phyloP scores from a whole-genome alignment of 1,284 basidiomycete genomes.

The Tilletia caries region DNA sequence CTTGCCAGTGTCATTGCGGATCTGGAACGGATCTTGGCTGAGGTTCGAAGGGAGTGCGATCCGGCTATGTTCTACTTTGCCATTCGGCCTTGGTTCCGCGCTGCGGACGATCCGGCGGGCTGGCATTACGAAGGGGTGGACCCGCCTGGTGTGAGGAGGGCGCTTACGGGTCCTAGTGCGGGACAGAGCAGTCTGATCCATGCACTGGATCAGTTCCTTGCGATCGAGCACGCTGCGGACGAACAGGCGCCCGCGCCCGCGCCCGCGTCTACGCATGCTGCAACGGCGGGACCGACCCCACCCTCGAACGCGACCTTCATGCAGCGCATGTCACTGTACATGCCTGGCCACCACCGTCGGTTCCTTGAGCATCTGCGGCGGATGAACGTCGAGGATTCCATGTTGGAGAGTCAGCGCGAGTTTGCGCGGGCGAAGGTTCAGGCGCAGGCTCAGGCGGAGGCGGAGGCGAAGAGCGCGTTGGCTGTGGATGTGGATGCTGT shows the following conservation, averaged over 20 bases:
- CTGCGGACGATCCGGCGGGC: slow-evolving; percentile 67
- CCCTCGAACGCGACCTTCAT: slow-evolving; percentile 41
- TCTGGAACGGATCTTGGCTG: slow-evolving; percentile 27
- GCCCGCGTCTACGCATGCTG: neutral
- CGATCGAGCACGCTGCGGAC: slow-evolving; percentile 65
- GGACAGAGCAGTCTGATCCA: slow-evolving; percentile 87
- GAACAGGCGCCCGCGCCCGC: slow-evolving; percentile 17
- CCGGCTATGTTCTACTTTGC: slow-evolving; percentile 77
- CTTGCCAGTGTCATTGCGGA: slow-evolving; percentile 67
- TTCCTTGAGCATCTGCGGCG: slow-evolving; percentile 75
- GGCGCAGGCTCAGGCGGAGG: neutral
- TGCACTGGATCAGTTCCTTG: slow-evolving; percentile 82
- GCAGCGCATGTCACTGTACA: slow-evolving; percentile 35
- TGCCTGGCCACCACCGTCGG: slow-evolving; percentile 64
- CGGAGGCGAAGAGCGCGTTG: neutral
- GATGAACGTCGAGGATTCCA: slow-evolving; percentile 8
- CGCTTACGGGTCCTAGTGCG: slow-evolving; percentile 81
- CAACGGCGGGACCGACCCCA: slow-evolving; percentile 16
- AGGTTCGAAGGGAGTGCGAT: slow-evolving; percentile 69
- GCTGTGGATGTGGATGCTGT: neutral
- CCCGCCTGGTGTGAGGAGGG: slow-evolving; percentile 54
- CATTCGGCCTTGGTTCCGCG: slow-evolving; percentile 88
- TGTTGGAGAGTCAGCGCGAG: slow-evolving; percentile 6
- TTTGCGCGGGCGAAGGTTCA: neutral
- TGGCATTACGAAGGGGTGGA: slow-evolving; percentile 81